Percentiles rank a stretch among this genome's conserved stretches.
phyloP scores from a whole-genome alignment of 1,284 basidiomycete genomes.

The Marasmius fiardii region DNA sequence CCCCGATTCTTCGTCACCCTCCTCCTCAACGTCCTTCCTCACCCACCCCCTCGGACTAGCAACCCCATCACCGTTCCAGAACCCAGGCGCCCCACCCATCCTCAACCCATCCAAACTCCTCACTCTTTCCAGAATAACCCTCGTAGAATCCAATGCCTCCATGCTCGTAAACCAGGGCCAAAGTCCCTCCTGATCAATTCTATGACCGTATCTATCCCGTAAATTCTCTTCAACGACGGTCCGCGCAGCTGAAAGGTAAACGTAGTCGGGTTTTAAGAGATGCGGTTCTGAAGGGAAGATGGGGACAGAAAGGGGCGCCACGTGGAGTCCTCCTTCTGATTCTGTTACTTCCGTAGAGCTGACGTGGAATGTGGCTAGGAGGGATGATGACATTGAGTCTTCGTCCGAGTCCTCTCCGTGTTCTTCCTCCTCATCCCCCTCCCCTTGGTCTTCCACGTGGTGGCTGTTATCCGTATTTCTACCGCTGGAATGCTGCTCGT shows the following conservation, averaged over 20 bases:
- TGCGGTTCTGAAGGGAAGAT: conserved; percentile 22
- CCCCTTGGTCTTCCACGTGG: background rate
- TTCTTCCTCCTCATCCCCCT: background rate
- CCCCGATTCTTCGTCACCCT: conserved; percentile 6
- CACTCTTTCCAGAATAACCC: conserved; percentile 6
- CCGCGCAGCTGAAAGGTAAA: conserved; percentile 28
- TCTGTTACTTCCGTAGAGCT: conserved; percentile 1
- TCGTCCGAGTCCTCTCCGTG: background rate
- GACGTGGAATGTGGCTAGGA: background rate
- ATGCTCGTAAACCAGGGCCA: conserved; percentile 15
- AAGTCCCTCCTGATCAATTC: conserved; percentile 11
- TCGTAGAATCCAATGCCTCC: conserved; percentile 3
- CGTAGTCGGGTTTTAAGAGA: conserved; percentile 29
- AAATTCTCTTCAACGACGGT: conserved; percentile 32
- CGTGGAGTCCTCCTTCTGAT: conserved; percentile 8
- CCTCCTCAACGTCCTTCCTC: conserved; percentile 5
- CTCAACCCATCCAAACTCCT: conserved; percentile 38
- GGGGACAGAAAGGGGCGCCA: conserved; percentile 4
- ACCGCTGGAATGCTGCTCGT: too few species aligned
- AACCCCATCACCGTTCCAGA: conserved; percentile 29
- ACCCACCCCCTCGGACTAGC: background rate
- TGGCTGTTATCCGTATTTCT: background rate
- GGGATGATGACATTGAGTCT: background rate
- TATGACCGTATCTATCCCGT: conserved; percentile 15
- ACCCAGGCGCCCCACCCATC: conserved; percentile 42